Conservation (phyloP, 2,329 filamentous ascomycete genomes). For the Ophiostoma sp. region DNA sequence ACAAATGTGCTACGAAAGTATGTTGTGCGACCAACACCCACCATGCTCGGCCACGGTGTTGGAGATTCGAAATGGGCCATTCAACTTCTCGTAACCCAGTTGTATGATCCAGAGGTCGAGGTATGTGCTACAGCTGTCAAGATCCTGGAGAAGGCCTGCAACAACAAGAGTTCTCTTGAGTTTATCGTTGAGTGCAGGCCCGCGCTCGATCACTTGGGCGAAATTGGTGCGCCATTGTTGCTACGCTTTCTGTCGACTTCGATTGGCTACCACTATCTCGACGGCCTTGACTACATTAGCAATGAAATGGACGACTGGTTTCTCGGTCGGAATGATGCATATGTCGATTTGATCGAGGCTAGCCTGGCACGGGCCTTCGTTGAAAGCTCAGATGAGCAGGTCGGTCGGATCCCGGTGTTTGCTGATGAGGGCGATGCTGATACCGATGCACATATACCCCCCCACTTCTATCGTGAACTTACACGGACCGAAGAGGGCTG, state of each 20-base stretch:
- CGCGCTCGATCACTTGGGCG: constrained; percentile 87
- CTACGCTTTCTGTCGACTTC: constrained; percentile 92
- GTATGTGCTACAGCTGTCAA: constrained; percentile 96
- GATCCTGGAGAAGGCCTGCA: constrained; percentile 95
- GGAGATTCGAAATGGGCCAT: constrained; percentile 92
- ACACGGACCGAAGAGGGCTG: constrained; percentile 91
- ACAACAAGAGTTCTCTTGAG: constrained; percentile 82
- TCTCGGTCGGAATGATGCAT: constrained; percentile 90
- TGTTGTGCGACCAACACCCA: constrained; percentile 48
- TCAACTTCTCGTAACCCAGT: constrained; percentile 89
- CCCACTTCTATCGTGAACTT: constrained; percentile 94
- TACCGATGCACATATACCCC: constrained; percentile 67
- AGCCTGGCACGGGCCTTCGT: constrained; percentile 63
- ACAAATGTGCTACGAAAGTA: constrained; percentile 86
- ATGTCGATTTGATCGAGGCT: constrained; percentile 91
- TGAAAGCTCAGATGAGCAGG: constrained; percentile 54
- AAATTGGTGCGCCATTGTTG: constrained; percentile 89
- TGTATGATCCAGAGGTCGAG: constrained; percentile 95
- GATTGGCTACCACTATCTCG: constrained; percentile 94
- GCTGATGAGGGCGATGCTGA: constrained; percentile 52
- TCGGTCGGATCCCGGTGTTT: constrained; percentile 52
- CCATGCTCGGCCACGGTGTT: constrained; percentile 36
- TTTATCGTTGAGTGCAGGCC: constrained; percentile 96
- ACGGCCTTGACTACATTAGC: constrained; percentile 95
- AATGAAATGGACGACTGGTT: constrained; percentile 99